Conservation (phyloP, 192 early-diverging fungal species). For the Jimgerdemannia flammicorona region DNA sequence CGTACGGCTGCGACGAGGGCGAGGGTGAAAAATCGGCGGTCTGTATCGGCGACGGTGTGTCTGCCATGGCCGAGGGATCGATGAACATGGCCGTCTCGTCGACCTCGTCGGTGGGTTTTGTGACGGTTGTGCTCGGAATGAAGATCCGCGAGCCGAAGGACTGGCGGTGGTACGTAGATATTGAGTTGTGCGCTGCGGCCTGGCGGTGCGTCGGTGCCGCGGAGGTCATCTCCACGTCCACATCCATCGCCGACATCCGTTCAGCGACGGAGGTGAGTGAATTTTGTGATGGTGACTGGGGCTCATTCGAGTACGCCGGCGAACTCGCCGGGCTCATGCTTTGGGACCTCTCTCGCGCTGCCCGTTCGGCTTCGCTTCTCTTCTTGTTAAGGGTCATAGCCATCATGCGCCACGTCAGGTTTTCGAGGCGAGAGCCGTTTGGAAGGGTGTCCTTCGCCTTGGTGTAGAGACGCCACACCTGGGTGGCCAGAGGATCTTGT, state of each 20-base stretch:
- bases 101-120: background rate
- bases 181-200: no score
- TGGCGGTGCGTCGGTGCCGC: no score
- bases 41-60: background rate
- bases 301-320: background rate
- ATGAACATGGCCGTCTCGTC: background rate
- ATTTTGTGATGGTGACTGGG: background rate
- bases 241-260: background rate
- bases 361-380: conserved; percentile 18
- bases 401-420: conserved; percentile 83
- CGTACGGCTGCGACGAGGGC: background rate
- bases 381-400: conserved; percentile 51
- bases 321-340: background rate
- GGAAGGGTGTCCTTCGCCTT: conserved; percentile 78
- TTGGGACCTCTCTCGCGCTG: background rate
- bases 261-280: background rate
- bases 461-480: conserved; percentile 74
- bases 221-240: background rate
- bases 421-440: conserved; percentile 75
- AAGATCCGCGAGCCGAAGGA: no score
- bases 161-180: background rate
- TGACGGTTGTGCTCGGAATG: background rate
- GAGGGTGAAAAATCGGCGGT: background rate
- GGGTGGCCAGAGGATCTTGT: conserved; percentile 47
- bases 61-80: background rate